Percentiles rank a stretch among this genome's conserved stretches.
phyloP scores from a whole-genome alignment of 768 basidiomycete genomes.

The Tulasnella sp. region DNA sequence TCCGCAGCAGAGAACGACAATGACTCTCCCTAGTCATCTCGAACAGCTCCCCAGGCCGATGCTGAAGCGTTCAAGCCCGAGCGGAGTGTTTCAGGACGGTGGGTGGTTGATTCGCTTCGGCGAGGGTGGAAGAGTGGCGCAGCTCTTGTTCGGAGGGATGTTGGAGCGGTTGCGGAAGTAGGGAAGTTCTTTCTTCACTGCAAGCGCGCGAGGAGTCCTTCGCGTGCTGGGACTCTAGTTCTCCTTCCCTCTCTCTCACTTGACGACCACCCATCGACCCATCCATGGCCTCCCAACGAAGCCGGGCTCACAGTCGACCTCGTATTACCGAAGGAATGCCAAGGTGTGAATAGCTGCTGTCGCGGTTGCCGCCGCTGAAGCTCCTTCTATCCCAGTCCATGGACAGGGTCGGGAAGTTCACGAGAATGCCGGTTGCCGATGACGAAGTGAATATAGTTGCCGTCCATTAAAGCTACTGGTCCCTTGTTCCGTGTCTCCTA shows the following conservation, averaged over 20 bases:
- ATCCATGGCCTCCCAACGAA: neutral
- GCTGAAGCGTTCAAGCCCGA: neutral
- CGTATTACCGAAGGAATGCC: neutral
- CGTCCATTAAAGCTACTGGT: neutral
- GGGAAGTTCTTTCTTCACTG: neutral
- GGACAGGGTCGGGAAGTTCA: neutral
- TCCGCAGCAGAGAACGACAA: neutral
- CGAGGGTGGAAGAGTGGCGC: neutral
- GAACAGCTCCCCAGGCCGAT: neutral
- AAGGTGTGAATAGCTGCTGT: neutral
- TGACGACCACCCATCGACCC: neutral
- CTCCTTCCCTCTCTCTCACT: neutral
- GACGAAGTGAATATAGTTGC: neutral
- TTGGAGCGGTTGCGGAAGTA: neutral
- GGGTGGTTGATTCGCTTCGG: neutral
- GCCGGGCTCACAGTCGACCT: neutral
- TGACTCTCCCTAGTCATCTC: neutral
- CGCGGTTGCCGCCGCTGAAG: neutral
- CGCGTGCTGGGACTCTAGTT: neutral
- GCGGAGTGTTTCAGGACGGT: neutral
- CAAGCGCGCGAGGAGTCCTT: neutral
- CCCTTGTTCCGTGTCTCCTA: neutral
- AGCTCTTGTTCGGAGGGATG: neutral
- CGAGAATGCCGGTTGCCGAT: neutral
- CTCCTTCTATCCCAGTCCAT: neutral